Evolutionary conservation across 352 stramenopile genomes (phyloP), one percentile per base, ranked within the genome.

Genomic region (Sclerospora graminicola): DNA sequence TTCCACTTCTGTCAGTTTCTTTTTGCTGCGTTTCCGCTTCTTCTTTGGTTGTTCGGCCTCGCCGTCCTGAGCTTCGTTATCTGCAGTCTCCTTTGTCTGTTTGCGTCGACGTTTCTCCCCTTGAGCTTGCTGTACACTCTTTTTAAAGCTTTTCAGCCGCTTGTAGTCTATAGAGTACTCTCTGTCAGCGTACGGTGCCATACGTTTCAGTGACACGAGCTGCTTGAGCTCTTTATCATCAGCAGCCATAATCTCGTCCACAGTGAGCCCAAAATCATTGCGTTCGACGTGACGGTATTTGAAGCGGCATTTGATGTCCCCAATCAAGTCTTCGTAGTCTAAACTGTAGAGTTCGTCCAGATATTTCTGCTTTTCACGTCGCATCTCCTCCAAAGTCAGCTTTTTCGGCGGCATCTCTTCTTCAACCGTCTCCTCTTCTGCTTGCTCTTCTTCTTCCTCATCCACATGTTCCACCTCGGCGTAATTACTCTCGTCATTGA

Each of bases 311-410:
- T 95, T 95, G 56, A 98, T 81, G 51, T 97, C 95, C 15, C 88
- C 95, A 51, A 99, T 97, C 30, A 99, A 83, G 54, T 99, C 96
- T 64, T 99, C 96, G 56, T 99, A 99, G 64, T 99, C 96, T 18
- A 99, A 71, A 32, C 95, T 88, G 63, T 99, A 98, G 7, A 99
- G 66, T 51, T 98, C 95, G 37, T 99, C 90, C 45, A 97, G 64
- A 48, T 96, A 90, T 52, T 97, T 90, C 45, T 95, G 63, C 65
- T 95, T 88, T 54, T 92, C 92, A 18, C 51, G 59, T 45, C 84
- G 40, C 34, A 89, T 75, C 45, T 94, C 65, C 18, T 69, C 57
- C 0, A 46, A 45, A 8, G 60, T 81, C 72, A 89, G 73, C 27
- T 66, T 66, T 49, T 72, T 67, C 8, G 41, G 26, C 19, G 45